Evolutionary conservation across 805 yeast genomes (phyloP).

Genomic region (Metschnikowia santaceciliae): DNA sequence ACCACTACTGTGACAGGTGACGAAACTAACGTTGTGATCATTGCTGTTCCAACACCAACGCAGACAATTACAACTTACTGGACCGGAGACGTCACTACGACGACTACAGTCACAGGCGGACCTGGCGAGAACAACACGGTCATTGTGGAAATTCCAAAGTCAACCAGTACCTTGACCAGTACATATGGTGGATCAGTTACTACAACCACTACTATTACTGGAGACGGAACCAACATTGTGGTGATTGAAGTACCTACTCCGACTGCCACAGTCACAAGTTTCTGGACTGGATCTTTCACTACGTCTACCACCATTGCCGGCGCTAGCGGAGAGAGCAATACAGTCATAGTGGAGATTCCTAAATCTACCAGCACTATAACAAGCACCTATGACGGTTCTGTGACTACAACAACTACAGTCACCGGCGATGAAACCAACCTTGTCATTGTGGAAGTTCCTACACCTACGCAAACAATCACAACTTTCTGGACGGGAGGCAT

Average conservation of each 20-base stretch:
- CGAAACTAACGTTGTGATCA: neutral
- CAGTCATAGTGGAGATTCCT: constrained; percentile 6
- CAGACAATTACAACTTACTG: neutral
- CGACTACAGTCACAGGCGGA: neutral
- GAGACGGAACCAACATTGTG: constrained; percentile 1
- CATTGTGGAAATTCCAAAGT: constrained; percentile 7
- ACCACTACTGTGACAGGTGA: neutral
- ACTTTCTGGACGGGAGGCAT: constrained; percentile 7
- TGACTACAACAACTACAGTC: neutral
- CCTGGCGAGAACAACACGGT: constrained; percentile 6
- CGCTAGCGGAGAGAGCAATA: neutral
- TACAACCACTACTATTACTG: constrained; percentile 6
- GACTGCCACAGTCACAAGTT: constrained; percentile 5
- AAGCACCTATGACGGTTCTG: constrained; percentile 9
- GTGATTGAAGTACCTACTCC: constrained; percentile 11
- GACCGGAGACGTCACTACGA: neutral
- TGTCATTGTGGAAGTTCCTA: constrained; percentile 11
- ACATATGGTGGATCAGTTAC: constrained; percentile 9
- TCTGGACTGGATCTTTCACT: constrained; percentile 5
- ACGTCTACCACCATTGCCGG: neutral
- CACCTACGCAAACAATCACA: constrained; percentile 7
- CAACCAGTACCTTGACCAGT: constrained; percentile 3
- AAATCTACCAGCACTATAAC: constrained; percentile 9
- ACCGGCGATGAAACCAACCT: constrained; percentile 1
- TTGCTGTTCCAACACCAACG: neutral